phyloP scores from a whole-genome alignment of 2,329 filamentous ascomycete species.

The Aspergillus novofumigatus region DNA sequence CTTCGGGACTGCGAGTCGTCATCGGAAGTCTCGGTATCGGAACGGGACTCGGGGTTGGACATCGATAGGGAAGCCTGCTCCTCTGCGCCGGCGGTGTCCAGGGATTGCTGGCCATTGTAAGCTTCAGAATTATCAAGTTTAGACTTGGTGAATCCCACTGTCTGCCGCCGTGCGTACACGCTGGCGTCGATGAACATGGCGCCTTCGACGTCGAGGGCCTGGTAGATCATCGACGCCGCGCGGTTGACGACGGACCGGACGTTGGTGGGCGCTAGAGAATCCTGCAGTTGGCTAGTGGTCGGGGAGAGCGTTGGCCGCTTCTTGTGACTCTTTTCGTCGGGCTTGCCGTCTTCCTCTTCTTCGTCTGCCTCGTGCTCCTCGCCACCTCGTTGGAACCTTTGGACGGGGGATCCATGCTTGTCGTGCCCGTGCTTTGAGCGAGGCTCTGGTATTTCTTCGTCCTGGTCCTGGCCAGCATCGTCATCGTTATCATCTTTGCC shows the following conservation, averaged over 20 bases:
- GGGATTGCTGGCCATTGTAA: background rate
- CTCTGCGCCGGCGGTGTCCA: background rate
- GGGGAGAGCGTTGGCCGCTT: constrained; percentile 13
- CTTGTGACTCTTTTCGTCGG: background rate
- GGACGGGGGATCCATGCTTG: constrained; percentile 9
- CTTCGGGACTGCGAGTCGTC: constrained; percentile 7
- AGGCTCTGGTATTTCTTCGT: background rate
- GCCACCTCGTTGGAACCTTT: constrained; percentile 7
- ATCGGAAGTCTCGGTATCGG: background rate
- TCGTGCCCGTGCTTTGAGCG: background rate
- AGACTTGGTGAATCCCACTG: constrained; percentile 4
- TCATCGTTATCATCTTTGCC: background rate
- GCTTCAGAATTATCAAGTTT: background rate
- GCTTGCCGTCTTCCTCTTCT: background rate
- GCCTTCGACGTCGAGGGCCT: constrained; percentile 18
- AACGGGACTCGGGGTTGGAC: background rate
- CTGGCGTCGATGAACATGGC: constrained; percentile 18
- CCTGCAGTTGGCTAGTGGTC: constrained; percentile 13
- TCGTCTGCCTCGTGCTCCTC: background rate
- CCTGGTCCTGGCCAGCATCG: background rate
- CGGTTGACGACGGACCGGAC: constrained; percentile 16
- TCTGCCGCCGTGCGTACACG: constrained; percentile 14
- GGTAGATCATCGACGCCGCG: constrained; percentile 13
- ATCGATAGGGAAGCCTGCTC: background rate
- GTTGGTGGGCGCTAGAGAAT: constrained; percentile 12